Base-by-base conservation (phyloP, 2,329 filamentous ascomycete species). In the Colletotrichum coccodes region DNA sequence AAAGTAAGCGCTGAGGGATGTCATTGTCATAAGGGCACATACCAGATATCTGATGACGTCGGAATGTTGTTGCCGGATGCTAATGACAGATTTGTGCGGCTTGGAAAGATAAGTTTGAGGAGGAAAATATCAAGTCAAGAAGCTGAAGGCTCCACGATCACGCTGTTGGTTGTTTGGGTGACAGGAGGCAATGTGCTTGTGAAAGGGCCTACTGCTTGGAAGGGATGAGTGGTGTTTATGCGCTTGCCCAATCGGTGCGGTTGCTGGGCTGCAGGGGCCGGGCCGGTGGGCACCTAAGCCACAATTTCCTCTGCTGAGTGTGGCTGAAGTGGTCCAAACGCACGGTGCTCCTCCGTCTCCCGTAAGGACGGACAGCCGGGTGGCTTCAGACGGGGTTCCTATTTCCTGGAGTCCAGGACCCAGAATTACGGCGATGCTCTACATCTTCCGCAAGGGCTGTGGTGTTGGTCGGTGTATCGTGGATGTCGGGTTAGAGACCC, bases 241-340 rank as follows among this genome's bases (percentile, higher is more conserved):
- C 64, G 63, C 67, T 70, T 70, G 63, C 67, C 67, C 57, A 70
- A 70, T 68, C 58, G 57, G 64, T 57, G 57, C 57, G 67, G 67
- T 70, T 70, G 67, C 67, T 70, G 67, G 67, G 67, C 64, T 70
- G 67, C 67, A 59, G 38, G 50, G 26, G 57, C 38, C 38, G 23
- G 52, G 42, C 23, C 47, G 40, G 38, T 63, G 61, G 42, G 11
- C 2, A 30, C 14, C 2, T 11, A 16, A 70, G 67, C 67, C 67
- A 68, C 67, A 63, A 6, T 1, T 2, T 18, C 18, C 26, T 34
- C n/a, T 28, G 21, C 12, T 1, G 1, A n/a, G 1, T 63, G 67
- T 70, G 64, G 64, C 67, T 68, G 60, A 28, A 30, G 18, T 23
- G 14, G 54, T 4, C 6, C 26, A 12, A 12, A 23, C 28, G 50